A percentile compares a stretch with the other conserved stretches of the same genome.
These are phyloP conservation scores for Fusarium sp. DNA, from an alignment of 2,329 filamentous ascomycete species.

Conservation along the genomic window DNA sequence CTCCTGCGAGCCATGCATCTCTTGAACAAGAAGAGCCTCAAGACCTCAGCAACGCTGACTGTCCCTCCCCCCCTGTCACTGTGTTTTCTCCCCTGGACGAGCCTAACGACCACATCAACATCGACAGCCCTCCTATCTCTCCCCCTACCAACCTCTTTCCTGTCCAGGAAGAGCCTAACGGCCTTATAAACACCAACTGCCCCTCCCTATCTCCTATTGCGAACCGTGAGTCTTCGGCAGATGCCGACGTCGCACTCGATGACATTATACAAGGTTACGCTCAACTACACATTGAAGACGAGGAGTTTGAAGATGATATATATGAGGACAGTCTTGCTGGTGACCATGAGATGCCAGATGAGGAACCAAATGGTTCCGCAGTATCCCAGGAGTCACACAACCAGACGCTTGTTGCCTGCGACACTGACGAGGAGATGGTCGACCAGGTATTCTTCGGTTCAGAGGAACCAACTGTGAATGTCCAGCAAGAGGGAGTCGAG, in stretches of 20 bases:
- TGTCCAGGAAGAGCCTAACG: neutral
- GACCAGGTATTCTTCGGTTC: no score
- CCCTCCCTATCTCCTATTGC: neutral
- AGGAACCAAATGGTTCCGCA: neutral
- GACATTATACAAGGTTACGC: neutral
- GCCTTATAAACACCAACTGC: neutral
- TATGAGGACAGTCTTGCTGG: neutral
- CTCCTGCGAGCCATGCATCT: neutral
- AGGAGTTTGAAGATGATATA: neutral
- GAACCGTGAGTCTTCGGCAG: neutral
- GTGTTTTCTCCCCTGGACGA: neutral
- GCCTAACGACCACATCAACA: neutral
- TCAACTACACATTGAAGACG: neutral
- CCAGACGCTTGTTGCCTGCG: neutral
- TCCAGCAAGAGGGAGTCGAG: no score
- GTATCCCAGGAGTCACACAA: neutral
- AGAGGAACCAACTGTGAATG: no score
- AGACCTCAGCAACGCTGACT: neutral
- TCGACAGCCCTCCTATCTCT: neutral
- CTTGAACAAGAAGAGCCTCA: neutral
- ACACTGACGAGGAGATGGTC: conserved; percentile 13
- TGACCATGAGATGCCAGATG: neutral
- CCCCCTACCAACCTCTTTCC: neutral
- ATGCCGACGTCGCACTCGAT: neutral
- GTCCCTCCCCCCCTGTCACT: neutral